phyloP scores from a whole-genome alignment of 371 early-diverging fungal species.

The Rhizopus stolonifer region DNA sequence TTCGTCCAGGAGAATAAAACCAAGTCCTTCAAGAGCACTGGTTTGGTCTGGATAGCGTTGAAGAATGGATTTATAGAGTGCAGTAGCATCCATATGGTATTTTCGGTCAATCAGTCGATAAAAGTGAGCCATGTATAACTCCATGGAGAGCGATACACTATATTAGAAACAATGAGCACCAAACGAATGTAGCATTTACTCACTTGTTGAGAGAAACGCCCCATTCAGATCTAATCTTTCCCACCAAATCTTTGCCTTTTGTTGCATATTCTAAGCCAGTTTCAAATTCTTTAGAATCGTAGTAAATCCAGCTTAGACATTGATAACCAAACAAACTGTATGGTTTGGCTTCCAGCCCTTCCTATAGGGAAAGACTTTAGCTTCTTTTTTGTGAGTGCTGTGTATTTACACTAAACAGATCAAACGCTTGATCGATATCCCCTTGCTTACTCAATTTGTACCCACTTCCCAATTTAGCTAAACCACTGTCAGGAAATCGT shows the following conservation, averaged over 20 bases:
- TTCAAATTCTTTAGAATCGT: conserved; percentile 56
- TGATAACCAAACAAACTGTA: conserved; percentile 52
- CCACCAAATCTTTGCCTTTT: conserved; percentile 46
- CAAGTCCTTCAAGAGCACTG: conserved; percentile 52
- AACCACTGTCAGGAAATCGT: conserved; percentile 51
- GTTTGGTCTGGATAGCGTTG: conserved; percentile 43
- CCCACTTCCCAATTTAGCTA: conserved; percentile 53
- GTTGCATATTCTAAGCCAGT: conserved; percentile 63
- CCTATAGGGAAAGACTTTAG: conserved; percentile 22
- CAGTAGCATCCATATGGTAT: conserved; percentile 50
- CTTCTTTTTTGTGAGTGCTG: background rate
- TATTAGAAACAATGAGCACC: background rate
- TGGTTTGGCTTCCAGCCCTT: conserved; percentile 50
- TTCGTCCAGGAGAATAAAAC: conserved; percentile 35
- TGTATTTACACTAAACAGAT: conserved; percentile 34
- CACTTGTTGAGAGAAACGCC: conserved; percentile 45
- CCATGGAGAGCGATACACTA: conserved; percentile 58
- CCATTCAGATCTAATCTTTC: conserved; percentile 29
- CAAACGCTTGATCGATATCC: conserved; percentile 46
- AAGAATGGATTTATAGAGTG: conserved; percentile 57
- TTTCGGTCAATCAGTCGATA: conserved; percentile 57
- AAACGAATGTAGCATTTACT: background rate
- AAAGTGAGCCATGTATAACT: conserved; percentile 65
- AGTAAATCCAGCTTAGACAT: conserved; percentile 55
- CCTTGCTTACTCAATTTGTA: conserved; percentile 44